A percentile compares a stretch with the other conserved stretches of the same genome.
These are phyloP conservation scores for Halophytophthora batemanensis DNA, from an alignment of 352 stramenopile genomes.

Conservation along the genomic window DNA sequence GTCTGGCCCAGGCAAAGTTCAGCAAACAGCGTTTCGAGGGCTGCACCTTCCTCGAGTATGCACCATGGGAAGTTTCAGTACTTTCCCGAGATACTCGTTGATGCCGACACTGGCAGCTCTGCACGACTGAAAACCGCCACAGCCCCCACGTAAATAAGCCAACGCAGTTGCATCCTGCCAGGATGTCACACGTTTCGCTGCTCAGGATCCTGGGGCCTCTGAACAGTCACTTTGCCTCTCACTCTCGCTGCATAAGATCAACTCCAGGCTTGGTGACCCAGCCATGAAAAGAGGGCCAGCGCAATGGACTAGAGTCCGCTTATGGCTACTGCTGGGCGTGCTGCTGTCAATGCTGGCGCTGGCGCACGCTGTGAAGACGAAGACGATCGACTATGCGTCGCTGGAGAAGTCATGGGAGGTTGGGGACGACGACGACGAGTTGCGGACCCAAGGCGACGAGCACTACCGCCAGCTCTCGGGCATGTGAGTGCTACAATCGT, in stretches of 20 bases:
- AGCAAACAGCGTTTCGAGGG: too few relatives aligned
- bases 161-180: neutral
- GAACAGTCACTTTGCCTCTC: slow-evolving; percentile 10
- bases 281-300: neutral
- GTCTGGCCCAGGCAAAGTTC: too few relatives aligned
- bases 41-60: too few relatives aligned
- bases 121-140: too few relatives aligned
- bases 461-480: slow-evolving; percentile 43
- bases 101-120: too few relatives aligned
- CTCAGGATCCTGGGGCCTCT: too few relatives aligned
- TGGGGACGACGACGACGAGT: slow-evolving; percentile 43
- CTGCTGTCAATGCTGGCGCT: slow-evolving; percentile 4
- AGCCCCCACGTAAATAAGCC: neutral
- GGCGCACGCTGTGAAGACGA: slow-evolving; percentile 1
- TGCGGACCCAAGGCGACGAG: slow-evolving; percentile 45
- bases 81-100: too few relatives aligned
- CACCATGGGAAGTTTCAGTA: too few relatives aligned
- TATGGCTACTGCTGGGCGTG: slow-evolving; percentile 2
- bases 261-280: neutral
- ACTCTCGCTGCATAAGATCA: neutral
- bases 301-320: slow-evolving; percentile 2
- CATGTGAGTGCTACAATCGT: slow-evolving; percentile 30
- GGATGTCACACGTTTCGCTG: too few relatives aligned
- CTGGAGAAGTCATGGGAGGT: slow-evolving; percentile 65
- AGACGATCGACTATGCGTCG: slow-evolving; percentile 57